These are phyloP conservation scores for Vicia faba DNA, from an alignment of 306 rosid species.

Conservation along the genomic window DNA sequence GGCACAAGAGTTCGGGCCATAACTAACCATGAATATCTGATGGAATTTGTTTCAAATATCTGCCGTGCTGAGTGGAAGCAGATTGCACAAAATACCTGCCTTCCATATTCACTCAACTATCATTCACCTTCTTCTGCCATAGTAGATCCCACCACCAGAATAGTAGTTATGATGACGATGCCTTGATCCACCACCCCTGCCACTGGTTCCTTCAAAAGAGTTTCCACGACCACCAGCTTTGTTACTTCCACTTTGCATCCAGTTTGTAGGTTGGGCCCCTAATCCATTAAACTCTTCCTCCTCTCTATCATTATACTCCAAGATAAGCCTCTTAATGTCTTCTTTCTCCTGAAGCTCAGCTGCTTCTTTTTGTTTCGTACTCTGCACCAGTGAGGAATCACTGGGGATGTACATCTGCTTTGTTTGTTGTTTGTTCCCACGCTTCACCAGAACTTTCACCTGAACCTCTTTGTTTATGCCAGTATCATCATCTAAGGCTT, in stretches of 20 bases:
- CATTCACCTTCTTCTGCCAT: slow-evolving; percentile 69
- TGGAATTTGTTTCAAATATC: slow-evolving; percentile 29
- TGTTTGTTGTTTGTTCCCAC: slow-evolving; percentile 97
- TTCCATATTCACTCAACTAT: slow-evolving; percentile 26
- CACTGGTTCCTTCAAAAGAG: slow-evolving; percentile 63
- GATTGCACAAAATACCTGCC: slow-evolving; percentile 28
- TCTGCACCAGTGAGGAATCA: slow-evolving; percentile 86
- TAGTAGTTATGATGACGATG: slow-evolving; percentile 74
- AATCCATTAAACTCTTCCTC: slow-evolving; percentile 95
- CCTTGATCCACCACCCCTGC: slow-evolving; percentile 71
- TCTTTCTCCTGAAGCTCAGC: slow-evolving; percentile 99
- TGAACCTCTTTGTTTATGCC: slow-evolving; percentile 79
- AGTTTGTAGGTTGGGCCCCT: slow-evolving; percentile 74
- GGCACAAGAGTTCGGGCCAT: slow-evolving; percentile 22
- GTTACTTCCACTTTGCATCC: slow-evolving; percentile 67
- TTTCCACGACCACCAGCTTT: slow-evolving; percentile 63
- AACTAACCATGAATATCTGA: slow-evolving; percentile 5
- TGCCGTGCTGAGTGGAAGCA: slow-evolving; percentile 33
- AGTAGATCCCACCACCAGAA: slow-evolving; percentile 64
- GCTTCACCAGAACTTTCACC: slow-evolving; percentile 98
- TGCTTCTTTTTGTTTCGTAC: slow-evolving; percentile 98
- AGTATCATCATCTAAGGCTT: slow-evolving; percentile 74
- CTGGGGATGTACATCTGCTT: slow-evolving; percentile 94
- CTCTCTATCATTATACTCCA: slow-evolving; percentile 96
- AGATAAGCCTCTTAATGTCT: slow-evolving; percentile 90